Evolutionary conservation across 345 rosid species (phyloP), one percentile per base, ranked within the genome.

Genomic region (Mercurialis annua): DNA sequence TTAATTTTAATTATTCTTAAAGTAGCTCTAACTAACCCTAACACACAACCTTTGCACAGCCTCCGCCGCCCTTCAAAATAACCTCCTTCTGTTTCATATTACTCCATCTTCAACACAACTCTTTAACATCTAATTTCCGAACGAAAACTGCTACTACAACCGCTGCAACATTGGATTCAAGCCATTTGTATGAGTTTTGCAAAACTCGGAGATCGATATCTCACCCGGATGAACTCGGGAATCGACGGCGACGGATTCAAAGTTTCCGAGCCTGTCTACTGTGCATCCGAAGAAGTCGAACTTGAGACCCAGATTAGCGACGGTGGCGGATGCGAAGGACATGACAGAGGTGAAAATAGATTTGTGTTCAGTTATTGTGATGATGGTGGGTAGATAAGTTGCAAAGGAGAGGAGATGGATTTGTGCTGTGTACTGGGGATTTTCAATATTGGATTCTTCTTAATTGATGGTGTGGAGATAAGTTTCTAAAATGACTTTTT

Each of bases 201-300:
- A 60, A 65, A 88, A 84, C 42, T 73, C 84, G 14, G 93, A 65
- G 71, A 92, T 92, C 23, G 78, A 69, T 66, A 88, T 68, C 76
- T 88, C 86, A 18, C 97, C 92, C 12, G 90, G 89, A 46, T 75
- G 84, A 10, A 92, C 95, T 0, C 79, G 24, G 6, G 90, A 81
- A 56, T 92, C 97, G 16, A 92, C 69, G 36, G 86, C 77, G 69
- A 87, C 73, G 29, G 81, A 64, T 65, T 86, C 91, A 52, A 70
- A 70, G 66, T 88, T 89, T 5, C 94, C 94, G 58, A 88, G 84
- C 43, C 97, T 96, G 27, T 90, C 98, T 46, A 92, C 96, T 62
- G 97, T 92, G 67, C 90, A 86, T 10, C 97, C 98, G 2, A 92
- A 80, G 82, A 90, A 88, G 77, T 92, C 98, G 61, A 88, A 92